Percentiles rank a stretch among this genome's conserved stretches.
phyloP scores from a whole-genome alignment of 2,329 filamentous ascomycete species.

The Daldinia sp. region DNA sequence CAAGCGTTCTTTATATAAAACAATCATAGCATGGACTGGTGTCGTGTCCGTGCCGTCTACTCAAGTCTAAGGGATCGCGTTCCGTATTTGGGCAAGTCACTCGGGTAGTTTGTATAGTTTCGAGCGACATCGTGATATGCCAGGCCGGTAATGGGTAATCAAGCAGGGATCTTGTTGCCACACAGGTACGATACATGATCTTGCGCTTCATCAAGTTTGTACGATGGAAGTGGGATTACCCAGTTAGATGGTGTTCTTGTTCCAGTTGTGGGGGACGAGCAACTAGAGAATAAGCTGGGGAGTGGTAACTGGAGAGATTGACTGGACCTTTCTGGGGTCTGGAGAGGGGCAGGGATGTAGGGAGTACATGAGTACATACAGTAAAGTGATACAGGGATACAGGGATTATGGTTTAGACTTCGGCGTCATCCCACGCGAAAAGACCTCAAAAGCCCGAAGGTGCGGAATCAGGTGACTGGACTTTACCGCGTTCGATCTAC shows the following conservation, averaged over 20 bases:
- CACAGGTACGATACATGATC: neutral
- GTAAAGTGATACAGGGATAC: too few species aligned
- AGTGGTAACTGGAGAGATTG: constrained; percentile 1
- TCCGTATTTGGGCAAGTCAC: constrained; percentile 3
- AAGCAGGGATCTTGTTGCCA: constrained; percentile 12
- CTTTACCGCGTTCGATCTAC: constrained; percentile 10
- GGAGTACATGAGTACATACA: too few species aligned
- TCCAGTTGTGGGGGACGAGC: constrained; percentile 11
- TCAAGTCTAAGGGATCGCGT: neutral
- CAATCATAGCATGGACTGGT: neutral
- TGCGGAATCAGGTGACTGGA: constrained; percentile 22
- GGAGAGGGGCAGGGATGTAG: too few species aligned
- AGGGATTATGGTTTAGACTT: constrained; percentile 2
- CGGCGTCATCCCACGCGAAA: constrained; percentile 16
- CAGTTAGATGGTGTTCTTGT: constrained; percentile 12
- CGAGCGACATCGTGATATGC: constrained; percentile 16
- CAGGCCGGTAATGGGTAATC: constrained; percentile 16
- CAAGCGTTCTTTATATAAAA: constrained; percentile 20
- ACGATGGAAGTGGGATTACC: constrained; percentile 11
- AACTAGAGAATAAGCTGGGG: too few species aligned
- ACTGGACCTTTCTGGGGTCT: too few species aligned
- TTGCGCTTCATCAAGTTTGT: constrained; percentile 6
- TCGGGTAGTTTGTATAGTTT: constrained; percentile 3
- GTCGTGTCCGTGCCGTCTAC: neutral
- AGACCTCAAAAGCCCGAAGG: constrained; percentile 19